phyloP scores from a whole-genome alignment of 257 asterid species.

The Przewalskia tangutica region DNA sequence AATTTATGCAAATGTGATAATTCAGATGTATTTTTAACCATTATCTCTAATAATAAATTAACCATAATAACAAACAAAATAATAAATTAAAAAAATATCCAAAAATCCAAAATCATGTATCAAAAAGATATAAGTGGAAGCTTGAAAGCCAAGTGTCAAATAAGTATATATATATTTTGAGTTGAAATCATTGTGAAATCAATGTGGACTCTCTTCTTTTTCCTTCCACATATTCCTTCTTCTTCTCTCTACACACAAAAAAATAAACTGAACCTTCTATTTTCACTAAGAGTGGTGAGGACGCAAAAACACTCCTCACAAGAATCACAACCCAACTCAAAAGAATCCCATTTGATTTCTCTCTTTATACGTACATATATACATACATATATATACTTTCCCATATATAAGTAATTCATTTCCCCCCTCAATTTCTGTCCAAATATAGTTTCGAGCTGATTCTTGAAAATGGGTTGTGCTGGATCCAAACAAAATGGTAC shows the following conservation, averaged over 20 bases:
- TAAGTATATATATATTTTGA: no score
- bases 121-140: no score
- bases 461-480: conserved; percentile 2
- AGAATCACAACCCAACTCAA: neutral
- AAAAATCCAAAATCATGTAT: no score
- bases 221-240: neutral
- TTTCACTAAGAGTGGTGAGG: neutral
- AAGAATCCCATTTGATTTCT: neutral
- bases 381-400: neutral
- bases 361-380: neutral
- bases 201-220: neutral
- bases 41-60: no score
- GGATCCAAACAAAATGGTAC: conserved; percentile 7
- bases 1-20: no score
- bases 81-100: no score
- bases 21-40: no score
- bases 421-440: neutral
- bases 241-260: neutral
- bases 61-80: no score
- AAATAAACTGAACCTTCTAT: neutral
- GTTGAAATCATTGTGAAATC: neutral
- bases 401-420: neutral
- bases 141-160: neutral
- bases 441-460: neutral
- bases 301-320: neutral